Base-by-base conservation (phyloP, 2,329 filamentous ascomycete species). In the Venturia nashicola region DNA sequence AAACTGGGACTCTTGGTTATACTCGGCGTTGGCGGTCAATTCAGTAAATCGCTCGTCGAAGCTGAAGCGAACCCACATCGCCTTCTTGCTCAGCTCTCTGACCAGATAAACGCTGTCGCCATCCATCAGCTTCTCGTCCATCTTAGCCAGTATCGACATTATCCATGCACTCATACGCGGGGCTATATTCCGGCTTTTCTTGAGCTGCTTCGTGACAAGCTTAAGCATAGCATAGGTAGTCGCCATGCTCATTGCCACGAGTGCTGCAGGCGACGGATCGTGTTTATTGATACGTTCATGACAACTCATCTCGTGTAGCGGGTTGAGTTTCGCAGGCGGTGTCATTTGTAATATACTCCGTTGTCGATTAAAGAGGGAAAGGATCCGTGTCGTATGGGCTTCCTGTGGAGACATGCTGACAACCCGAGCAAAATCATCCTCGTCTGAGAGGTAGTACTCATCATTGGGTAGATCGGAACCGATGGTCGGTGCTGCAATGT, bases 11-110 rank as follows among this genome's bases (percentile, higher is more conserved):
- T 80, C 79, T 18, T 36, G 51, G 7, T 61, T 43, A 20, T 46
- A 42, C 20, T 51, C 54, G 83, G 70, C 67, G 73, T 76, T 61
- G 66, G 64, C 65, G 74, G 63, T 71, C 68, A 78, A 75, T 66
- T 82, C 77, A 54, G 76, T 73, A 0, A 77, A 73, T 0, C 76
- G 79, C 79, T 79, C 73, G 67, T 85, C 80, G 40, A 84, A 72
- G 61, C 81, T 83, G 14, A 79, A 75, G 68, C 83, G 79, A 64
- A 88, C 73, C 68, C 85, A 72, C 23, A 87, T 84, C 0, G 91
- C 91, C 67, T 86, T 83, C 74, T 91, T 90, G 0, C 89, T 91
- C 42, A 97, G 73, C 65, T 94, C 90, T 61, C 93, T 82, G 36
- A 97, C 78, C 70, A 86, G 84, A 5, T 86, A 87, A 40, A 96